Base-by-base conservation (phyloP, 1,139 yeast genomes). In the Debaryomyces fabryi region DNA sequence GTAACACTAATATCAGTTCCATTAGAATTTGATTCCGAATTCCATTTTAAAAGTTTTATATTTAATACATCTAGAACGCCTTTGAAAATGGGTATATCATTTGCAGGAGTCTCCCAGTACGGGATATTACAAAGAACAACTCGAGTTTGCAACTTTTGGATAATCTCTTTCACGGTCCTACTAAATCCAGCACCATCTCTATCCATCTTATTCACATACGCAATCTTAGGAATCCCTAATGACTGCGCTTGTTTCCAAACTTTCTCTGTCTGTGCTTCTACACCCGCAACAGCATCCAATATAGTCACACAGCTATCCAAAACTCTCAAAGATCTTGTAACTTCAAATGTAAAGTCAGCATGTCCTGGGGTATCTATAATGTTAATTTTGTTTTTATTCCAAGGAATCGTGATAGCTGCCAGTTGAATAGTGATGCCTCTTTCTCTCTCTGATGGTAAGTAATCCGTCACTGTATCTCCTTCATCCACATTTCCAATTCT, bases 291-390 rank as follows among this genome's bases (percentile, higher is more conserved):
- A 0, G 89, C 96, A 68, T 93, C 99, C 47, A 93, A 70, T 10
- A 93, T 88, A 0, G 96, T 87, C 4, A 93, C 96, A 0, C 92
- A 96, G 1, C 98, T 97, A 67, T 93, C 99, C 15, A 93, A 72
- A 1, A 93, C 97, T 52, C 97, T 77, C 51, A 93, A 77, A 0
- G 98, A 86, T 49, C 98, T 72, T 2, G 84, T 88, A 6, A 95
- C 99, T 65, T 93, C 99, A 64, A 92, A 93, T 0, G 96, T 88
- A 64, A 93, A 93, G 65, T 93, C 99, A 0, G 97, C 98, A 67
- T 93, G 99, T 0, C 99, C 99, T 1, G 99, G 99, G 0, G 99
- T 92, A 64, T 93, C 99, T 21, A 93, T 90, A 46, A 93, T 76
- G 63, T 93, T 93, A 59, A 95, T 84, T 55, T 82, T 82, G 58